Evolutionary conservation across 1,284 basidiomycete species (phyloP).

Genomic region (Anthracocystis setariae): DNA sequence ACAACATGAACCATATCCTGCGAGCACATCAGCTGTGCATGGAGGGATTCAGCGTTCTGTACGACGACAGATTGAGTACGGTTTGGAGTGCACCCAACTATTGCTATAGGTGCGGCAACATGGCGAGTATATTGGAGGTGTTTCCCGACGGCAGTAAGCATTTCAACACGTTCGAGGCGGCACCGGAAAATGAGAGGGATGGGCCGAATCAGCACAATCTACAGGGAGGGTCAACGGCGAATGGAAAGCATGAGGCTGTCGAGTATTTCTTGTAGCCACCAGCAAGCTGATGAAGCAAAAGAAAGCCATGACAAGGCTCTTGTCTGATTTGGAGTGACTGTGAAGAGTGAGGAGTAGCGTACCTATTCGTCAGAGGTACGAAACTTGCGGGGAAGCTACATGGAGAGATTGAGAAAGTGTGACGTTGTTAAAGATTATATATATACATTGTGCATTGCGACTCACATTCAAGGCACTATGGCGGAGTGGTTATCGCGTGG

Average conservation of each 20-base stretch:
- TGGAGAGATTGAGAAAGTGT: too few species aligned
- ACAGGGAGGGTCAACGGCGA: slow-evolving; percentile 25
- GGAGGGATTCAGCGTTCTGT: slow-evolving; percentile 96
- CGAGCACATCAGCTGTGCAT: slow-evolving; percentile 99
- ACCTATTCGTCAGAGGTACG: too few species aligned
- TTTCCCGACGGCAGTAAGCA: slow-evolving; percentile 87
- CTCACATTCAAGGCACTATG: slow-evolving; percentile 17
- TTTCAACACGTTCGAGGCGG: slow-evolving; percentile 98
- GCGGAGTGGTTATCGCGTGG: slow-evolving; percentile 46
- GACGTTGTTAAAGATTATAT: too few species aligned
- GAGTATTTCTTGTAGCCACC: slow-evolving; percentile 58
- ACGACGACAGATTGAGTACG: slow-evolving; percentile 92
- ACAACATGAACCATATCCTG: slow-evolving; percentile 96
- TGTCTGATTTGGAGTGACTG: too few species aligned
- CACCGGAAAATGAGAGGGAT: slow-evolving; percentile 88
- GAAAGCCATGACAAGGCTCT: too few species aligned
- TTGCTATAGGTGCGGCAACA: slow-evolving; percentile 97
- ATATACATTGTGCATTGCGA: neutral
- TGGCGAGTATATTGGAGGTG: slow-evolving; percentile 94
- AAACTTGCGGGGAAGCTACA: too few species aligned
- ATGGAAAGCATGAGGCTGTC: slow-evolving; percentile 53
- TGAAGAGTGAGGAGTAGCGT: too few species aligned
- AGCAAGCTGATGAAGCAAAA: too few species aligned
- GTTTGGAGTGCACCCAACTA: slow-evolving; percentile 99
- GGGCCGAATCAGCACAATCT: slow-evolving; percentile 61